Percentiles rank a stretch among this genome's conserved stretches.
phyloP scores from a whole-genome alignment of 1,284 basidiomycete genomes.

The Tranzscheliella williamsii region DNA sequence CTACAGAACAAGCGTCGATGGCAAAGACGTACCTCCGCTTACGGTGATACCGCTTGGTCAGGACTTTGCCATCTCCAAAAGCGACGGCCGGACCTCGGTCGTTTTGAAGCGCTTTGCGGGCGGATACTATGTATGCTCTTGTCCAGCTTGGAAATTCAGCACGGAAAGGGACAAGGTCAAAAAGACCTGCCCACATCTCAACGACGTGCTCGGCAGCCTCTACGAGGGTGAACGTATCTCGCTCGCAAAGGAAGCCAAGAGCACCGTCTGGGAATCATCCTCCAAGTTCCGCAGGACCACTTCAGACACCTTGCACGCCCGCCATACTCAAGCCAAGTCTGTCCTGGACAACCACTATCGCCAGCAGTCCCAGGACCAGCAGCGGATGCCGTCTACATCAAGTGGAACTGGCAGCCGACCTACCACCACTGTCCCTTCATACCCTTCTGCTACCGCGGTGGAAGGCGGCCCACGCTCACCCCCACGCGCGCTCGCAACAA shows the following conservation, averaged over 20 bases:
- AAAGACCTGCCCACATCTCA: constrained; percentile 70
- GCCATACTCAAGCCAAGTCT: constrained; percentile 24
- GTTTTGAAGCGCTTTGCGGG: constrained; percentile 19
- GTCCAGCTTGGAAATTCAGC: constrained; percentile 64
- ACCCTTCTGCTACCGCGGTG: too few relatives aligned
- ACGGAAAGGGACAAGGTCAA: constrained; percentile 66
- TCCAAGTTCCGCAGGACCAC: constrained; percentile 16
- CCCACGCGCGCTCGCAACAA: background rate
- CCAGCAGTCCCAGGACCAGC: constrained; percentile 13
- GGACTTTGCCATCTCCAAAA: constrained; percentile 9
- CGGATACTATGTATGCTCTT: constrained; percentile 65
- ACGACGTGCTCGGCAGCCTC: constrained; percentile 67
- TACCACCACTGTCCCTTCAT: background rate
- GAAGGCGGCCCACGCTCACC: too few relatives aligned
- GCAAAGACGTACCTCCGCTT: constrained; percentile 16
- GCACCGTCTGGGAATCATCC: constrained; percentile 30
- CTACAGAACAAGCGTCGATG: constrained; percentile 26
- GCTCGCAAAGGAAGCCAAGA: constrained; percentile 13
- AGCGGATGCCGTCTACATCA: background rate
- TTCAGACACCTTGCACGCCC: constrained; percentile 14
- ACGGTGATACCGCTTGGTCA: constrained; percentile 14
- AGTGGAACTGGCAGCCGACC: background rate
- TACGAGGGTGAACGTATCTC: constrained; percentile 63
- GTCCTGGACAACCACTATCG: constrained; percentile 26
- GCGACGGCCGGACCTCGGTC: constrained; percentile 4